A percentile compares a stretch with the other conserved stretches of the same genome.
These are phyloP conservation scores for Cryptococcus hybrid DNA, from an alignment of 1,284 basidiomycete species.

Conservation along the genomic window DNA sequence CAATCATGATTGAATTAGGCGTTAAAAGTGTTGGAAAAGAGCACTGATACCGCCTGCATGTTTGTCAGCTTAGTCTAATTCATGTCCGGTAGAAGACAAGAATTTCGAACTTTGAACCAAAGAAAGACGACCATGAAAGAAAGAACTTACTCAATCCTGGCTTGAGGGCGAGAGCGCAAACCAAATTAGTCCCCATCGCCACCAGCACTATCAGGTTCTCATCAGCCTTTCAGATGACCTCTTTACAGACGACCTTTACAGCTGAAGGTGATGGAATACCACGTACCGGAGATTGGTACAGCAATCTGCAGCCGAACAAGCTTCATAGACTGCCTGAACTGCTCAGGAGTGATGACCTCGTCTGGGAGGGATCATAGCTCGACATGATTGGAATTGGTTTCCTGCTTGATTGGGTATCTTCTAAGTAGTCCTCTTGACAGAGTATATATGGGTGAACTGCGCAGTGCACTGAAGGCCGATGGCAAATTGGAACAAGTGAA, in stretches of 20 bases:
- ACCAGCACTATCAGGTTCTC: conserved; percentile 27
- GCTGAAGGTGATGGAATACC: conserved; percentile 56
- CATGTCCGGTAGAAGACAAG: too few relatives aligned
- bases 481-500: too few relatives aligned
- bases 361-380: conserved; percentile 40
- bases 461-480: too few relatives aligned
- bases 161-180: conserved; percentile 47
- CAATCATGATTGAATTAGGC: conserved; percentile 63
- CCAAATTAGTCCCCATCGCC: conserved; percentile 39
- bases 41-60: conserved; percentile 57
- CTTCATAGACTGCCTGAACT: conserved; percentile 45
- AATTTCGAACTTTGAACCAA: conserved; percentile 25
- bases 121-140: background rate
- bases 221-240: background rate
- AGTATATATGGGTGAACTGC: too few relatives aligned
- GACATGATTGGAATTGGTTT: conserved; percentile 23
- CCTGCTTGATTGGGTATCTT: too few relatives aligned
- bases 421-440: too few relatives aligned
- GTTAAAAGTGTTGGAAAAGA: conserved; percentile 68
- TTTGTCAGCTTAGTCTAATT: too few relatives aligned
- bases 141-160: conserved; percentile 40
- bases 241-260: conserved; percentile 25
- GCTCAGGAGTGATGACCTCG: conserved; percentile 38
- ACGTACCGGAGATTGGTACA: conserved; percentile 68
- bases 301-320: conserved; percentile 66